Conservation (phyloP, 306 rosid species). For the Rosa chinensis region DNA sequence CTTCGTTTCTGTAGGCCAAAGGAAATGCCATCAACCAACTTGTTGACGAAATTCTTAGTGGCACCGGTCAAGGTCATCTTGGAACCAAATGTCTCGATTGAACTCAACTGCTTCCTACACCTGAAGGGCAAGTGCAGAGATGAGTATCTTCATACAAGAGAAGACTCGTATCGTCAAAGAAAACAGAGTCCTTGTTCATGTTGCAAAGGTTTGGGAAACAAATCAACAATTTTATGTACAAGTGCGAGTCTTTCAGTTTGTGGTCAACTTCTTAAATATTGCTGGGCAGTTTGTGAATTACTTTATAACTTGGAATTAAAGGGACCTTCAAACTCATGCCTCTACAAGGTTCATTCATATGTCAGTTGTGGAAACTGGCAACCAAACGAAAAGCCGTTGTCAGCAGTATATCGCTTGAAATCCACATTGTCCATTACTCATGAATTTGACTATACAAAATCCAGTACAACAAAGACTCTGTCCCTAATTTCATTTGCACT, state of each 20-base stretch:
- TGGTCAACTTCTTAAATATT: not conserved
- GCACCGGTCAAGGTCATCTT: slow-evolving; percentile 8
- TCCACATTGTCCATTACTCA: not conserved
- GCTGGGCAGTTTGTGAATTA: not conserved
- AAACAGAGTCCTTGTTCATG: not conserved
- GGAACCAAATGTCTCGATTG: slow-evolving; percentile 9
- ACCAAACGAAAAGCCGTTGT: not conserved
- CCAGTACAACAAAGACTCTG: not conserved
- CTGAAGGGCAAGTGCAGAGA: not conserved
- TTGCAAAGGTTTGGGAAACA: not conserved
- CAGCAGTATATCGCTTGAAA: not conserved
- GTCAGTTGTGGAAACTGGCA: not conserved
- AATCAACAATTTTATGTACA: not conserved
- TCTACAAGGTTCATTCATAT: not conserved
- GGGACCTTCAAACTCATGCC: not conserved
- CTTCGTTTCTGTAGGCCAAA: slow-evolving; percentile 40
- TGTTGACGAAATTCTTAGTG: slow-evolving; percentile 40
- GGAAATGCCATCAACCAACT: slow-evolving; percentile 50
- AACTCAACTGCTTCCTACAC: slow-evolving; percentile 9
- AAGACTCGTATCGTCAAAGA: not conserved
- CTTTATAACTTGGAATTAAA: not conserved
- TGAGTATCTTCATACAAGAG: not conserved
- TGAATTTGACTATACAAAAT: not conserved
- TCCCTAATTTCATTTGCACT: not conserved
- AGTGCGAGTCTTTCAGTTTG: not conserved